A percentile compares a stretch with the other conserved stretches of the same genome.
phyloP scores from a whole-genome alignment of 345 rosid genomes.

The Lepidium africanum region DNA sequence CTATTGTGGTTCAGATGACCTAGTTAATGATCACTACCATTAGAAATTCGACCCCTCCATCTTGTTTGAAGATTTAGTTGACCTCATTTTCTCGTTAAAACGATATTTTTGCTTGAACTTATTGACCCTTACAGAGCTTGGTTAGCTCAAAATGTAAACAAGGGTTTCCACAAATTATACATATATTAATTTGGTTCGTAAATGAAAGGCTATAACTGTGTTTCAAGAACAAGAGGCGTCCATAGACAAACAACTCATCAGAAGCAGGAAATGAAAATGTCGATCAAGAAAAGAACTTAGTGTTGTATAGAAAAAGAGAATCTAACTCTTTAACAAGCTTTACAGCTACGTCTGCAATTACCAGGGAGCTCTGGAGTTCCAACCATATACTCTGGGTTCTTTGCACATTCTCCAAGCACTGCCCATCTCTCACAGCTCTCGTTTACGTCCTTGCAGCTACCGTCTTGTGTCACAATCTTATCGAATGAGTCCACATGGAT shows the following conservation, averaged over 20 bases:
- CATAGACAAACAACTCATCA: neutral
- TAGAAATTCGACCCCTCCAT: too few relatives aligned
- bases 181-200: too few relatives aligned
- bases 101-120: too few relatives aligned
- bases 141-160: too few relatives aligned
- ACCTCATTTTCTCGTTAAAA: too few relatives aligned
- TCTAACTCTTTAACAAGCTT: conserved; percentile 45
- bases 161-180: too few relatives aligned
- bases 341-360: conserved; percentile 80
- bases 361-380: conserved; percentile 79
- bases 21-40: too few relatives aligned
- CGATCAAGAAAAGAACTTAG: neutral
- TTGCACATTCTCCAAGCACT: conserved; percentile 80
- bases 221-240: neutral
- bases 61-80: too few relatives aligned
- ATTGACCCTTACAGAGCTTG: too few relatives aligned
- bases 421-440: conserved; percentile 92
- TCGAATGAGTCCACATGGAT: conserved; percentile 87
- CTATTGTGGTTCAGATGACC: too few relatives aligned
- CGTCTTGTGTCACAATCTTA: conserved; percentile 42
- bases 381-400: conserved; percentile 78
- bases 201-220: neutral
- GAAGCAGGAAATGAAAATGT: neutral
- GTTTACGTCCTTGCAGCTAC: conserved; percentile 64
- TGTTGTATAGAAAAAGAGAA: neutral